phyloP scores from a whole-genome alignment of 2,329 filamentous ascomycete species.

The Coniochaeta prunicola region DNA sequence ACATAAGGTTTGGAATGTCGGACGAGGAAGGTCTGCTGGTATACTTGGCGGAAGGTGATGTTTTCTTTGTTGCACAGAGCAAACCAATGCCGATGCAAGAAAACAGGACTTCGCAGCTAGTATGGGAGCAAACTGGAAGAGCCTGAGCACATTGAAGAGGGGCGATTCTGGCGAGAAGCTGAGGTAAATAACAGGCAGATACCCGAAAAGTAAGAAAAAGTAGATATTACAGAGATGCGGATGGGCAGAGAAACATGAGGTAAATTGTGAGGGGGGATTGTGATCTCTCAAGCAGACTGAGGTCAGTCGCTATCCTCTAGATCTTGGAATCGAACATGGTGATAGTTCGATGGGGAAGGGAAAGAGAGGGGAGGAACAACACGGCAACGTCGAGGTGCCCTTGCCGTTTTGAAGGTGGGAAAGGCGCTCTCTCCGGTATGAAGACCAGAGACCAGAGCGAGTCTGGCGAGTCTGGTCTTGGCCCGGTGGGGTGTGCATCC shows the following conservation, averaged over 20 bases:
- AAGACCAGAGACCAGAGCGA: background rate
- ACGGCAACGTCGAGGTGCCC: slow-evolving; percentile 19
- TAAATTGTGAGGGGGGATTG: slow-evolving; percentile 12
- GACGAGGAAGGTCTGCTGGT: background rate
- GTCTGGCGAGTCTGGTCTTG: background rate
- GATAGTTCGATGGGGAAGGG: slow-evolving; percentile 39
- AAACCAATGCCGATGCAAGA: background rate
- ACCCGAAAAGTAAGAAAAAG: background rate
- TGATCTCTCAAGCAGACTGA: slow-evolving; percentile 42
- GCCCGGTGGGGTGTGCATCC: background rate
- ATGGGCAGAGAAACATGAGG: slow-evolving; percentile 18
- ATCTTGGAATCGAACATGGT: slow-evolving; percentile 47
- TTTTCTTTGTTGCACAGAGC: background rate
- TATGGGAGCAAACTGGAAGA: background rate
- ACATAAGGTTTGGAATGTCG: background rate
- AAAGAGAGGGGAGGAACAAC: slow-evolving; percentile 18
- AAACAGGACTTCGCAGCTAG: background rate
- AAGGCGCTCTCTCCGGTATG: background rate
- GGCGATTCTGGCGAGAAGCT: background rate
- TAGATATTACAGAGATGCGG: slow-evolving; percentile 7
- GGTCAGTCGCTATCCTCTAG: slow-evolving; percentile 44
- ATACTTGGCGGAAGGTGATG: background rate
- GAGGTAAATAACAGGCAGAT: background rate
- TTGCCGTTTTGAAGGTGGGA: slow-evolving; percentile 25
- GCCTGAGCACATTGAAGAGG: background rate